Conservation (phyloP, 371 early-diverging fungal species). For the Enterocytospora artemiae region DNA sequence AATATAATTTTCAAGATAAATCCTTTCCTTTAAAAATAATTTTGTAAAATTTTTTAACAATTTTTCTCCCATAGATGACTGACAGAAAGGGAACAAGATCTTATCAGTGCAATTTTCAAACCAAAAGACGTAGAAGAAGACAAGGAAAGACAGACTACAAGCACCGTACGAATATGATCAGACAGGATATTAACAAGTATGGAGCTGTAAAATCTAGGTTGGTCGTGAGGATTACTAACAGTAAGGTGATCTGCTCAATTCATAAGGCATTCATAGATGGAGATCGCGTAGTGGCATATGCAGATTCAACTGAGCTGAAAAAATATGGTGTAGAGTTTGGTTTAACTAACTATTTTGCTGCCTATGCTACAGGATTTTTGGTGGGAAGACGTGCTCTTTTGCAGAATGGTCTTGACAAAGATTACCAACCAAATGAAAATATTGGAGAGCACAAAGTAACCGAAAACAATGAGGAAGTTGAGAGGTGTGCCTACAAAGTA, state of each 20-base stretch:
- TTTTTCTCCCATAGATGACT: slow-evolving; percentile 24
- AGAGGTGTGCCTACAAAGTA: slow-evolving; percentile 90
- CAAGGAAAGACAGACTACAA: slow-evolving; percentile 99
- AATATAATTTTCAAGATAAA: too few species aligned
- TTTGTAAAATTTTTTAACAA: slow-evolving; percentile 23
- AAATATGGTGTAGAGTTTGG: slow-evolving; percentile 93
- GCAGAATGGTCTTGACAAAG: slow-evolving; percentile 72
- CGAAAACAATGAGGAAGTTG: slow-evolving; percentile 76
- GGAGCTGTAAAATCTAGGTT: slow-evolving; percentile 98
- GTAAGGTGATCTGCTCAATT: slow-evolving; percentile 88
- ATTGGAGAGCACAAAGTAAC: slow-evolving; percentile 78
- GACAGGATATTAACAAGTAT: slow-evolving; percentile 99
- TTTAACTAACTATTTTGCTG: slow-evolving; percentile 98
- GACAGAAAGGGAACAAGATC: slow-evolving; percentile 58
- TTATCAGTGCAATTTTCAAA: slow-evolving; percentile 65
- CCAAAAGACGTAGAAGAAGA: slow-evolving; percentile 59
- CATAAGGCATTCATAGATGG: slow-evolving; percentile 94
- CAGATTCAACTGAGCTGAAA: slow-evolving; percentile 94
- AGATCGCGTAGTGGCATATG: slow-evolving; percentile 86
- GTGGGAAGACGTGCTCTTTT: slow-evolving; percentile 84
- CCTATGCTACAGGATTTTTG: slow-evolving; percentile 95
- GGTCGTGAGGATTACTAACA: slow-evolving; percentile 98
- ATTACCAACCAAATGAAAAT: slow-evolving; percentile 69
- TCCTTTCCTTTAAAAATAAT: too few species aligned
- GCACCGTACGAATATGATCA: slow-evolving; percentile 89